These are phyloP conservation scores for Bretschneidera sinensis DNA, from an alignment of 345 rosid genomes.

Conservation along the genomic window DNA sequence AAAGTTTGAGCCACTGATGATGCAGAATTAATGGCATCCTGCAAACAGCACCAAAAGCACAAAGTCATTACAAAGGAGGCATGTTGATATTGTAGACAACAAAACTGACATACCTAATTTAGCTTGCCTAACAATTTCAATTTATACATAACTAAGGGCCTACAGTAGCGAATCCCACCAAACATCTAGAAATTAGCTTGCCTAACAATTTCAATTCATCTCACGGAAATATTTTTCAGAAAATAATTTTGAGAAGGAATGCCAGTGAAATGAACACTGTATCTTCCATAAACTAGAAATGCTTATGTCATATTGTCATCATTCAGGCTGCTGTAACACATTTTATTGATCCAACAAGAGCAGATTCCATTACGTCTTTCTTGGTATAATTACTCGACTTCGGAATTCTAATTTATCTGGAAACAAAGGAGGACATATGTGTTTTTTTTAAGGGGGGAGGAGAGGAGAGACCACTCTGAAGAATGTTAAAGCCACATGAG, in stretches of 20 bases:
- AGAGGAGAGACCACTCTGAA: not conserved
- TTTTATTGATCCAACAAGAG: too few relatives aligned
- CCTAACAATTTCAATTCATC: not conserved
- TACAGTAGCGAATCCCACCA: not conserved
- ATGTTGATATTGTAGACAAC: not conserved
- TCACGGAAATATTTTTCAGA: too few relatives aligned
- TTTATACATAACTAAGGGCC: too few relatives aligned
- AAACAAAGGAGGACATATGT: too few relatives aligned
- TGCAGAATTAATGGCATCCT: conserved; percentile 77
- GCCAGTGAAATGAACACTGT: too few relatives aligned
- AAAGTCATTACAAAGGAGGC: conserved; percentile 1
- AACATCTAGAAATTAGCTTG: too few relatives aligned
- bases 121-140: not conserved
- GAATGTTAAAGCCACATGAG: not conserved
- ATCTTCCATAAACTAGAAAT: not conserved
- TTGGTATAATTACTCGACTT: too few relatives aligned
- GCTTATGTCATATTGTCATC: not conserved
- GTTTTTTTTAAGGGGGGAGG: too few relatives aligned
- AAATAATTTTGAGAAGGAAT: not conserved
- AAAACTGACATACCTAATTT: not conserved
- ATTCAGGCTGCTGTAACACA: not conserved
- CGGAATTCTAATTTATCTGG: not conserved
- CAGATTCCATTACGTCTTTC: not conserved
- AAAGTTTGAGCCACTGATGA: conserved; percentile 61
- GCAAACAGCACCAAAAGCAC: conserved; percentile 18